Conservation (phyloP, 768 basidiomycete species). For the Polyporus arcularius region DNA sequence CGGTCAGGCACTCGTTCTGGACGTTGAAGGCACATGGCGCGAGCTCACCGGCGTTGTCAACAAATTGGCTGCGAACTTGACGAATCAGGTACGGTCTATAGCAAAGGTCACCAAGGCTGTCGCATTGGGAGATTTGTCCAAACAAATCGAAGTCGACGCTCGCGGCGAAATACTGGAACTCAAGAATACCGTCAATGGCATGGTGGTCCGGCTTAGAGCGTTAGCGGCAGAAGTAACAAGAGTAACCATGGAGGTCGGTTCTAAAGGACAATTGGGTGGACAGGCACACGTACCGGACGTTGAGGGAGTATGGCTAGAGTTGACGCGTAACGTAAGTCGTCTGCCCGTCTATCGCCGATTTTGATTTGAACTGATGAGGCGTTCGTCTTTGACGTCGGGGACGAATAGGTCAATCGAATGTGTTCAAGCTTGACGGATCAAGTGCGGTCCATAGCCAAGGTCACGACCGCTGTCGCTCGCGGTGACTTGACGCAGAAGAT, state of each 20-base stretch:
- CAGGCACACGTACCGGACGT: slow-evolving; percentile 88
- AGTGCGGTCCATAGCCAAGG: slow-evolving; percentile 81
- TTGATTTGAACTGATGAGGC: background rate
- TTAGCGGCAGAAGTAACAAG: slow-evolving; percentile 83
- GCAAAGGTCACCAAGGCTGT: slow-evolving; percentile 72
- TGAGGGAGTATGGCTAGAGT: slow-evolving; percentile 88
- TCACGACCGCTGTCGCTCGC: slow-evolving; percentile 87
- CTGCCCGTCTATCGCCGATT: background rate
- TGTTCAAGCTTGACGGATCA: slow-evolving; percentile 77
- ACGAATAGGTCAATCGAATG: slow-evolving; percentile 70
- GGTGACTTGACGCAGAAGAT: slow-evolving; percentile 94
- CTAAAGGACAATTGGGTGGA: slow-evolving; percentile 86
- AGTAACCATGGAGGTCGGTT: slow-evolving; percentile 84
- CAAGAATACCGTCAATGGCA: slow-evolving; percentile 61
- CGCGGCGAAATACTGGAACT: slow-evolving; percentile 88
- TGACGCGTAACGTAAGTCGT: slow-evolving; percentile 67
- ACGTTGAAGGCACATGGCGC: slow-evolving; percentile 90
- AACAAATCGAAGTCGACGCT: slow-evolving; percentile 90
- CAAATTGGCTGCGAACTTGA: slow-evolving; percentile 77
- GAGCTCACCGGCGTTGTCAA: slow-evolving; percentile 84
- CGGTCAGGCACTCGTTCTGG: slow-evolving; percentile 82
- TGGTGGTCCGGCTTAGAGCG: slow-evolving; percentile 54
- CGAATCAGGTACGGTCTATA: slow-evolving; percentile 57
- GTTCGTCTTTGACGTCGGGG: slow-evolving; percentile 3
- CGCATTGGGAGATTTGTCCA: slow-evolving; percentile 84